Evolutionary conservation across 352 stramenopile species (phyloP).

Genomic region (Phytophthora constricta): DNA sequence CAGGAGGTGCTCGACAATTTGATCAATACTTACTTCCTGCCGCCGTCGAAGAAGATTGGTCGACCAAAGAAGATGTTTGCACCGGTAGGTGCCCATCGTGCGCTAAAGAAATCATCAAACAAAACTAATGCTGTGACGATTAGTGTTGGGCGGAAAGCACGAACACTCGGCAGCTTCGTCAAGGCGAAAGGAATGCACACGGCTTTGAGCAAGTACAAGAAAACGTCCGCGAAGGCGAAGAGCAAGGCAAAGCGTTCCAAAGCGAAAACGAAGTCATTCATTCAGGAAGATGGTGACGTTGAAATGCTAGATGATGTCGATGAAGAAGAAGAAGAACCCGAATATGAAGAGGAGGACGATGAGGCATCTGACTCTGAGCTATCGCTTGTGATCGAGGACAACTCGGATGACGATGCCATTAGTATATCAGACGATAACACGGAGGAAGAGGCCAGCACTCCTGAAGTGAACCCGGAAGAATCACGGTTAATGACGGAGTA

Average conservation of each 20-base stretch:
- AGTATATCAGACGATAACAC: constrained; percentile 48
- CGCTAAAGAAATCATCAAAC: constrained; percentile 9
- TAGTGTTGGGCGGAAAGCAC: constrained; percentile 21
- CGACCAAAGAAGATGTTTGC: constrained; percentile 54
- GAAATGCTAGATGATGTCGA: constrained; percentile 36
- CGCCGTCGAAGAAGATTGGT: constrained; percentile 58
- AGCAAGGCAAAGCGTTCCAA: constrained; percentile 23
- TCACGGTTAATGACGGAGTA: constrained; percentile 63
- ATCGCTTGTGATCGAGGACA: constrained; percentile 59
- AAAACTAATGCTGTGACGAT: constrained; percentile 24
- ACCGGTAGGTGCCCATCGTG: constrained; percentile 19
- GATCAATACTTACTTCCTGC: constrained; percentile 57
- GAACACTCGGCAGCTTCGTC: constrained; percentile 51
- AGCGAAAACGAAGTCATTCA: constrained; percentile 33
- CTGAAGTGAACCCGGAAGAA: constrained; percentile 43
- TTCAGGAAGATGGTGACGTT: constrained; percentile 34
- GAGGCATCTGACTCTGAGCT: constrained; percentile 55
- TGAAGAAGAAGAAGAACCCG: constrained; percentile 52
- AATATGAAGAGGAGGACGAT: constrained; percentile 58
- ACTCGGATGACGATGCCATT: constrained; percentile 66
- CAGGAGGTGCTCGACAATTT: constrained; percentile 65
- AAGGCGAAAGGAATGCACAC: constrained; percentile 47
- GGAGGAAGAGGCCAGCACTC: constrained; percentile 25
- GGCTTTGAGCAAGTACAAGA: constrained; percentile 45
- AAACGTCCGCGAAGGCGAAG: constrained; percentile 34